phyloP scores from a whole-genome alignment of 176 grass and related monocot species.

The Carex cristatella region DNA sequence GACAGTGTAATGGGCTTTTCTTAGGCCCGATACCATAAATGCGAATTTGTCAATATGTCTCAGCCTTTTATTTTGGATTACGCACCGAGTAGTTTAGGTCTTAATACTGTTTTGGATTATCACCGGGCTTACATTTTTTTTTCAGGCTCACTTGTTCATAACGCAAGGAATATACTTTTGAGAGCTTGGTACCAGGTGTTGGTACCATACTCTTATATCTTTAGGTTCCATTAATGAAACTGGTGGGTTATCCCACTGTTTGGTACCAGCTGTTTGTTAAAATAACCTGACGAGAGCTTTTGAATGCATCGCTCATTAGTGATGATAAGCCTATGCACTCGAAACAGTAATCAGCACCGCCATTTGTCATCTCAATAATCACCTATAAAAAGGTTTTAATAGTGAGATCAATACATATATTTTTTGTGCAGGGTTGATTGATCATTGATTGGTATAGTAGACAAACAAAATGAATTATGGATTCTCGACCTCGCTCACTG shows the following conservation, averaged over 20 bases:
- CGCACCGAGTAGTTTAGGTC: neutral
- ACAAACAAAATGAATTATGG: neutral
- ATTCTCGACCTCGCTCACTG: constrained; percentile 40
- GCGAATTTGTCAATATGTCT: neutral
- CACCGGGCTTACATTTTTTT: neutral
- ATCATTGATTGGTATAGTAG: neutral
- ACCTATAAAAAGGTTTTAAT: constrained; percentile 20
- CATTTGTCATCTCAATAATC: constrained; percentile 68
- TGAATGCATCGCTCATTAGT: constrained; percentile 62
- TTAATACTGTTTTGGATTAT: neutral
- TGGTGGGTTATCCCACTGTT: too few species aligned
- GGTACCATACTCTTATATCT: too few species aligned
- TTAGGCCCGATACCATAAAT: neutral
- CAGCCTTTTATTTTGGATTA: too few species aligned
- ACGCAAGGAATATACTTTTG: too few species aligned
- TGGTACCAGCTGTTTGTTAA: too few species aligned
- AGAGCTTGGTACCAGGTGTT: too few species aligned
- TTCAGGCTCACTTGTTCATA: neutral
- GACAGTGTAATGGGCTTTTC: neutral
- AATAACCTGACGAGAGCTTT: constrained; percentile 43
- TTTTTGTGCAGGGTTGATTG: neutral
- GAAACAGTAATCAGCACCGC: constrained; percentile 68
- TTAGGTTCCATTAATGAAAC: too few species aligned
- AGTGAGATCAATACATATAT: neutral
- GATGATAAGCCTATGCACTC: constrained; percentile 79